Percentiles rank a stretch among this genome's conserved stretches.
These are phyloP conservation scores for Eutrema yunnanense DNA, from an alignment of 345 rosid species.

Conservation along the genomic window DNA sequence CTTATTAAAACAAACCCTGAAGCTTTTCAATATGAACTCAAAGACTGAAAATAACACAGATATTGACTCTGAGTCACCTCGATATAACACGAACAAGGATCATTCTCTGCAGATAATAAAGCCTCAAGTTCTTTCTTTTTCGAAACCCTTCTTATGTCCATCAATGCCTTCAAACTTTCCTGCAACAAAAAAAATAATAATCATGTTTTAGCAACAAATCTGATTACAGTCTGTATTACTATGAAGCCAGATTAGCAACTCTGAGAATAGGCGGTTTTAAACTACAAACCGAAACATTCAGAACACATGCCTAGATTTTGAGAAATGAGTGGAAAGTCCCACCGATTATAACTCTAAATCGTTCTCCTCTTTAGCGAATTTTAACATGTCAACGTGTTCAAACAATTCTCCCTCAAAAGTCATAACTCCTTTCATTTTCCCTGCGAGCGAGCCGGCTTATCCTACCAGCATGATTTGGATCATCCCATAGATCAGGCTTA, in stretches of 20 bases:
- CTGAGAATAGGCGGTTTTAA: background rate
- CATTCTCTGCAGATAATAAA: conserved; percentile 76
- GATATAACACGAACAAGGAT: conserved; percentile 74
- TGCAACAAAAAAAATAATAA: conserved; percentile 20
- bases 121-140: conserved; percentile 92
- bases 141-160: conserved; percentile 68
- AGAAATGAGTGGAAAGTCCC: conserved; percentile 48
- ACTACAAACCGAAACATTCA: background rate
- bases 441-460: conserved; percentile 68
- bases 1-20: conserved; percentile 32
- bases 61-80: conserved; percentile 45
- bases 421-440: conserved; percentile 69
- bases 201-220: background rate
- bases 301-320: conserved; percentile 60
- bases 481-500: conserved; percentile 79
- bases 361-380: conserved; percentile 84
- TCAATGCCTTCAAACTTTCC: conserved; percentile 67
- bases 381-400: conserved; percentile 93
- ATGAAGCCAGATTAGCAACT: background rate
- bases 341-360: conserved; percentile 91
- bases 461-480: conserved; percentile 81
- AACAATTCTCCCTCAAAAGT: conserved; percentile 73
- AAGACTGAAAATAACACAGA: conserved; percentile 1
- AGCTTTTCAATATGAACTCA: background rate
- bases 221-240: background rate